Evolutionary conservation across 768 basidiomycete genomes (phyloP).

Genomic region (Suillus subaureus): DNA sequence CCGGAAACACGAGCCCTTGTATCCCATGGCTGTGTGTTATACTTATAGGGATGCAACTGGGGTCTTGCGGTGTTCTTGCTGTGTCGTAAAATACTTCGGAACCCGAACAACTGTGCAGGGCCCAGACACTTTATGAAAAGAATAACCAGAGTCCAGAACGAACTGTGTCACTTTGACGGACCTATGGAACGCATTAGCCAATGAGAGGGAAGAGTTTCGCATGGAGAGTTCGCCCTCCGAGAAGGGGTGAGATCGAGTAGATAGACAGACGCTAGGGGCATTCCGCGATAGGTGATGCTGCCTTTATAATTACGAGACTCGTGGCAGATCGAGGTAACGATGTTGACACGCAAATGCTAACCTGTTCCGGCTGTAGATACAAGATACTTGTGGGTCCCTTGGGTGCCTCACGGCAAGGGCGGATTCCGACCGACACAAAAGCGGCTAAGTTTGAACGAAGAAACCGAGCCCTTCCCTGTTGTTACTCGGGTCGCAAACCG

Average conservation of each 20-base stretch:
- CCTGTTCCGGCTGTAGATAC: neutral
- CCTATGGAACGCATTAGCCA: neutral
- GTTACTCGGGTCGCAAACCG: neutral
- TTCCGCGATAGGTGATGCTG: neutral
- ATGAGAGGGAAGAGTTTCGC: neutral
- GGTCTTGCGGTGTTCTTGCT: neutral
- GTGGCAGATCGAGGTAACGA: neutral
- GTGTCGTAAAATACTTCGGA: neutral
- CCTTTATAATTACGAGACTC: neutral
- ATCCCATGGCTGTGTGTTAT: neutral
- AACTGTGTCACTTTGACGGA: neutral
- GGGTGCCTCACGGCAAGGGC: slow-evolving; percentile 1
- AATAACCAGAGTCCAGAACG: neutral
- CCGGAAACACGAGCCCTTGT: neutral
- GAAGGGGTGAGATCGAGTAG: slow-evolving; percentile 1
- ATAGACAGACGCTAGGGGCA: neutral
- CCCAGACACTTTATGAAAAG: neutral
- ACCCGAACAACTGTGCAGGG: neutral
- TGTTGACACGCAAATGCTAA: neutral
- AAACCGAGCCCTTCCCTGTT: neutral
- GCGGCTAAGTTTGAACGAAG: slow-evolving; percentile 1
- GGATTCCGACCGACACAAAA: neutral
- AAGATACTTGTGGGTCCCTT: neutral
- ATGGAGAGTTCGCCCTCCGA: neutral
- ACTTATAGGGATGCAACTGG: neutral